A percentile compares a stretch with the other conserved stretches of the same genome.
Conservation (phyloP, 1,284 basidiomycete species). For the Ganoderma meredithae region DNA sequence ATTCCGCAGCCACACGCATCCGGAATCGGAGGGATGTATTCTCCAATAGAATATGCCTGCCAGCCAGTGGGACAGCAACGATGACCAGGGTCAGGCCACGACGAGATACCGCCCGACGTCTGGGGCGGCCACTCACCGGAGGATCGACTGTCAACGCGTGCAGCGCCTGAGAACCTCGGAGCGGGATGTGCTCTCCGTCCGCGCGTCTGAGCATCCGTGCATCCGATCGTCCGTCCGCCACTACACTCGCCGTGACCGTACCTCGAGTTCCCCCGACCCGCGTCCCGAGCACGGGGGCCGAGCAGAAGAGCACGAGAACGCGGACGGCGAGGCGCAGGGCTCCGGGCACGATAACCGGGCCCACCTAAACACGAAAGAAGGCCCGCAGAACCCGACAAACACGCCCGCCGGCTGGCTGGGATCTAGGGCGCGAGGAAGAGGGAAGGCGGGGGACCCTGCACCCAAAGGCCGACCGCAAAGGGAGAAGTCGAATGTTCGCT, state of each 20-base stretch:
- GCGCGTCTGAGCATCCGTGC: not conserved
- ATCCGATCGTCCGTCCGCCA: not conserved
- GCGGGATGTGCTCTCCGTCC: slow-evolving; percentile 1
- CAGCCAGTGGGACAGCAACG: not conserved
- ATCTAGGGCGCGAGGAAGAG: not conserved
- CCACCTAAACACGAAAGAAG: not conserved
- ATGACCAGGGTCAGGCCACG: not conserved
- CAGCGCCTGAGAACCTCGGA: not conserved
- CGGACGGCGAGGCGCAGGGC: not conserved
- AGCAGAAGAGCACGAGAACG: not conserved
- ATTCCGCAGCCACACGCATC: not conserved
- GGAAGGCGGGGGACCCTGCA: not conserved
- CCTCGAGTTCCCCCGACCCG: not conserved
- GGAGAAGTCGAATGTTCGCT: not conserved
- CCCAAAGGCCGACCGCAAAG: not conserved
- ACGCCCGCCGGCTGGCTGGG: not conserved
- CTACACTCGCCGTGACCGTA: not conserved
- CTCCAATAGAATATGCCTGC: not conserved
- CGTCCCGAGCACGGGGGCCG: not conserved
- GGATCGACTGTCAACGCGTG: slow-evolving; percentile 1
- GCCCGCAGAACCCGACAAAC: not conserved
- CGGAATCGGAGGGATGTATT: not conserved
- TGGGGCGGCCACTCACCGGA: not conserved
- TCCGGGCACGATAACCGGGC: not conserved
- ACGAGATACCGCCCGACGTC: not conserved